A percentile compares a stretch with the other conserved stretches of the same genome.
phyloP scores from a whole-genome alignment of 768 basidiomycete genomes.

The Gymnopilus junonius region DNA sequence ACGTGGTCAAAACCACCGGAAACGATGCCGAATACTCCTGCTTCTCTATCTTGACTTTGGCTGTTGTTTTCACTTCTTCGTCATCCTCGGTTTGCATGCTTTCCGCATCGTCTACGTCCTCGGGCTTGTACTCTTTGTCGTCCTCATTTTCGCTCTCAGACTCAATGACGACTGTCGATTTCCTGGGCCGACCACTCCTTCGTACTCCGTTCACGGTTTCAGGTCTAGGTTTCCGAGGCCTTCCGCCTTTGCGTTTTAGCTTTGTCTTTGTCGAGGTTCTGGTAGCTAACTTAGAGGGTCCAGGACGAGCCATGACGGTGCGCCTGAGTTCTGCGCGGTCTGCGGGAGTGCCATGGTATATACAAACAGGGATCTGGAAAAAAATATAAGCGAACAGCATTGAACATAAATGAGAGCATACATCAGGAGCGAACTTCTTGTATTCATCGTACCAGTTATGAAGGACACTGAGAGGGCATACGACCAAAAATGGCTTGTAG shows the following conservation, averaged over 20 bases:
- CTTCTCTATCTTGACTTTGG: constrained; percentile 15
- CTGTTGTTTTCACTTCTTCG: not conserved
- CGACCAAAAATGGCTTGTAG: constrained; percentile 80
- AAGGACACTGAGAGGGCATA: constrained; percentile 91
- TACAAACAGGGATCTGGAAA: constrained; percentile 79
- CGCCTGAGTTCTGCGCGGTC: constrained; percentile 81
- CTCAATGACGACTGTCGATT: constrained; percentile 23
- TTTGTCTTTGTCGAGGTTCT: constrained; percentile 19
- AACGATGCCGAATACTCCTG: constrained; percentile 42
- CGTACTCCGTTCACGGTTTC: constrained; percentile 3
- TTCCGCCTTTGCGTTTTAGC: constrained; percentile 19
- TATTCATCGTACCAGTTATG: constrained; percentile 93
- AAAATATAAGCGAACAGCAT: not conserved
- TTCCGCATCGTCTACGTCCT: constrained; percentile 15
- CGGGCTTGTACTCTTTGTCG: constrained; percentile 14
- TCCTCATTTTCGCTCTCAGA: constrained; percentile 25
- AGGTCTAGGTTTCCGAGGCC: constrained; percentile 17
- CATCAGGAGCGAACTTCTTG: constrained; percentile 77
- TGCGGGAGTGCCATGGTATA: constrained; percentile 87
- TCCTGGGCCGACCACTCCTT: constrained; percentile 21
- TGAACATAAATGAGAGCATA: constrained; percentile 35
- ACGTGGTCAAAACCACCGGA: constrained; percentile 89
- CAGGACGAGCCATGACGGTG: constrained; percentile 54
- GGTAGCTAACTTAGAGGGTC: constrained; percentile 12
- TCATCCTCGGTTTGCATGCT: constrained; percentile 7